Evolutionary conservation across 345 rosid species (phyloP), one percentile per base, ranked within the genome.

Genomic region (Dipteronia sinensis): DNA sequence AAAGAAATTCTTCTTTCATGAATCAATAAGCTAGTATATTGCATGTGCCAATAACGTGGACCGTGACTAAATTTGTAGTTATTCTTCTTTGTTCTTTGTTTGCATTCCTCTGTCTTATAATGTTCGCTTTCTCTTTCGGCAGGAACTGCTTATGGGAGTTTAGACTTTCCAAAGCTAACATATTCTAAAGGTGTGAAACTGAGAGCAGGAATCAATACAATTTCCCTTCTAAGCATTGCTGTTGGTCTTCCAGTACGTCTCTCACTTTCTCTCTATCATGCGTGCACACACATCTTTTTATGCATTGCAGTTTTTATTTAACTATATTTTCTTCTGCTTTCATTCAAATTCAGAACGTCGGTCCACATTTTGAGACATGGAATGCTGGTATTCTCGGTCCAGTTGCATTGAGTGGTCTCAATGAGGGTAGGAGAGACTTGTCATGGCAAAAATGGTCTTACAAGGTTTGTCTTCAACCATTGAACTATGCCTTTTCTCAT

Each of bases 391-490:
- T 94, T 76, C 94, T 97, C 51, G 99, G 99, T 38, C 99, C 99
- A 4, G 96, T 97, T 67, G 81, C 88, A 46, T 58, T 97, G 76
- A 87, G 82, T 22, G 99, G 98, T 81, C 91, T 94, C 56, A 82
- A 86, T 65, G 96, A 86, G 56, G 99, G 99, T 56, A 77, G 90
- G 67, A 88, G 91, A 78, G 99, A 97, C 83, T 79, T 97, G 71
- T 88, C 99, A 27, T 91, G 98, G 98, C 98, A 94, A 87, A 94
- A 94, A 77, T 97, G 99, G 99, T 80, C 95, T 58, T 97, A 97
- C 83, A 93, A 94, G 97, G 99, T 96, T 77, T 77, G 78, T 76
- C 47, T 70, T 75, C 74, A 27, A 56, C 20, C 47, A 31, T 31
- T 66, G 17, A 47, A 22, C 67, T 12, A 7, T 65, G n/a, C 22